Percentiles rank a stretch among this genome's conserved stretches.
phyloP scores from a whole-genome alignment of 306 rosid species.

The apple (Malus domestica) region ASM211411v1 NC_041801.1:180501-181000 shows the following conservation, averaged over 20 bases:
- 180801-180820: conserved; percentile 72
- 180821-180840: conserved; percentile 74
- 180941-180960: conserved; percentile 82
- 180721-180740: conserved; percentile 12
- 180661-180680: not conserved
- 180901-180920: conserved; percentile 66
- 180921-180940: conserved; percentile 75
- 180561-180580: too few species aligned
- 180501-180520: too few species aligned
- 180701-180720: not conserved
- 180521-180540: too few species aligned
- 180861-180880: conserved; percentile 95
- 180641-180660: not conserved
- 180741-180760: not conserved
- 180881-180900: conserved; percentile 93
- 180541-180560: too few species aligned
- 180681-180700: conserved; percentile 27
- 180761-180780: conserved; percentile 13
- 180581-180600: too few species aligned
- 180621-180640: too few species aligned
- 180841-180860: conserved; percentile 82
- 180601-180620: too few species aligned
- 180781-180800: conserved; percentile 44
- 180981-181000: conserved; percentile 81
- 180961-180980: conserved; percentile 87